phyloP scores from a whole-genome alignment of 2,329 filamentous ascomycete species.

The Paramyrothecium roridum region DNA sequence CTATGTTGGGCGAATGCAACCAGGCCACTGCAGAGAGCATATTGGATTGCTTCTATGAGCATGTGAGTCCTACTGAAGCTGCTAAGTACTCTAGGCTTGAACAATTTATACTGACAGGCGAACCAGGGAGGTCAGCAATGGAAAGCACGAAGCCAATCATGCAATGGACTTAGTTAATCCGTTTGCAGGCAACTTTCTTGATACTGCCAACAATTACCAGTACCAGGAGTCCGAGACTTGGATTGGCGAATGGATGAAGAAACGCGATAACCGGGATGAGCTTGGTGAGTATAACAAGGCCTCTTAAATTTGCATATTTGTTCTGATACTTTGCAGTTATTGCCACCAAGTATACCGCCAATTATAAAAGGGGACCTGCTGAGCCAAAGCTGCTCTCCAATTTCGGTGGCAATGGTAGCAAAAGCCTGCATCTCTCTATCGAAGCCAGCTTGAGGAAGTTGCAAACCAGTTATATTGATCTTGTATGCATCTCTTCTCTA shows the following conservation, averaged over 20 bases:
- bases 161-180: background rate
- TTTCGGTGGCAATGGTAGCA: slow-evolving; percentile 32
- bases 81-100: too few relatives aligned
- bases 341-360: slow-evolving; percentile 43
- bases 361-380: slow-evolving; percentile 27
- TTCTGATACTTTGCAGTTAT: slow-evolving; percentile 24
- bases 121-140: background rate
- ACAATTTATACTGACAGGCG: background rate
- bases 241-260: slow-evolving; percentile 48
- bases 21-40: slow-evolving; percentile 53
- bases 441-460: slow-evolving; percentile 36
- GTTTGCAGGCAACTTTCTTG: slow-evolving; percentile 58
- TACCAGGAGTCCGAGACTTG: slow-evolving; percentile 45
- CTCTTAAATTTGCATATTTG: background rate
- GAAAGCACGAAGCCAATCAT: background rate
- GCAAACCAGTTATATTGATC: slow-evolving; percentile 27
- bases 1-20: background rate
- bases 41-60: slow-evolving; percentile 49
- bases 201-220: slow-evolving; percentile 50
- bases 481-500: slow-evolving; percentile 1
- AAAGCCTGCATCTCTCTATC: slow-evolving; percentile 32
- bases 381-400: slow-evolving; percentile 24
- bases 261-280: slow-evolving; percentile 38
- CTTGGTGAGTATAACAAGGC: slow-evolving; percentile 14
- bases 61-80: slow-evolving; percentile 7